Evolutionary conservation across 2,329 filamentous ascomycete genomes (phyloP).

Genomic region (Orbilia ellipsospora): DNA sequence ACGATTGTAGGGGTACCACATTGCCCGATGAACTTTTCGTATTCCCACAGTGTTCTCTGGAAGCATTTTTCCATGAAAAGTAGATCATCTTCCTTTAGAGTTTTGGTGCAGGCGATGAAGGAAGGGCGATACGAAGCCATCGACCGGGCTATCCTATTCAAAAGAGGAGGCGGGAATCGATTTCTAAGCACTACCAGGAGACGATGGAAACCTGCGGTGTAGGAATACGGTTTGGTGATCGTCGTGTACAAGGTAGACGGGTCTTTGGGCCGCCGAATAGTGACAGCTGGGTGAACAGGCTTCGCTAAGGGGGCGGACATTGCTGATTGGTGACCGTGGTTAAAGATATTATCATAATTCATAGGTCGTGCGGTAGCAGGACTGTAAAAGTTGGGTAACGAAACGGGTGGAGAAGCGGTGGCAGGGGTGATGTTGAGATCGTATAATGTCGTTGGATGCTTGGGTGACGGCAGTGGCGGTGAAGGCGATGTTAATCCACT

Average conservation of each 20-base stretch:
- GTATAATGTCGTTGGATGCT: constrained; percentile 45
- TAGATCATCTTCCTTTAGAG: constrained; percentile 86
- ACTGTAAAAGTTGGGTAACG: constrained; percentile 56
- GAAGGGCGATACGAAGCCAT: constrained; percentile 90
- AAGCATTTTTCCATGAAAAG: constrained; percentile 99
- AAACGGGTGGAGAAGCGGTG: constrained; percentile 58
- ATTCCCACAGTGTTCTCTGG: constrained; percentile 90
- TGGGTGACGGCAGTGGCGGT: constrained; percentile 44
- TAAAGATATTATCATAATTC: constrained; percentile 58
- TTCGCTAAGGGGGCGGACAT: constrained; percentile 65
- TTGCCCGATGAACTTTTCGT: constrained; percentile 89
- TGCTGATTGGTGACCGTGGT: constrained; percentile 61
- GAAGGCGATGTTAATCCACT: constrained; percentile 52
- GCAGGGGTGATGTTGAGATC: constrained; percentile 49
- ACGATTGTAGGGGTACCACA: constrained; percentile 92
- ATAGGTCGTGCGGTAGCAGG: constrained; percentile 45
- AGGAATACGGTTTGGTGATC: constrained; percentile 90
- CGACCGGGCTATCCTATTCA: constrained; percentile 81
- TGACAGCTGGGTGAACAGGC: constrained; percentile 58
- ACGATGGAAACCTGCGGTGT: constrained; percentile 88
- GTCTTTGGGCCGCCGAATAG: constrained; percentile 71
- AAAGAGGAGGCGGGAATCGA: constrained; percentile 80
- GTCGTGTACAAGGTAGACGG: constrained; percentile 87
- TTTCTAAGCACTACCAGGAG: constrained; percentile 82
- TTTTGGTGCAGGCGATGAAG: constrained; percentile 90